Percentiles rank a stretch among this genome's conserved stretches.
Evolutionary conservation across 1,284 basidiomycete genomes (phyloP).

Genomic region (Agroathelia rolfsii): DNA sequence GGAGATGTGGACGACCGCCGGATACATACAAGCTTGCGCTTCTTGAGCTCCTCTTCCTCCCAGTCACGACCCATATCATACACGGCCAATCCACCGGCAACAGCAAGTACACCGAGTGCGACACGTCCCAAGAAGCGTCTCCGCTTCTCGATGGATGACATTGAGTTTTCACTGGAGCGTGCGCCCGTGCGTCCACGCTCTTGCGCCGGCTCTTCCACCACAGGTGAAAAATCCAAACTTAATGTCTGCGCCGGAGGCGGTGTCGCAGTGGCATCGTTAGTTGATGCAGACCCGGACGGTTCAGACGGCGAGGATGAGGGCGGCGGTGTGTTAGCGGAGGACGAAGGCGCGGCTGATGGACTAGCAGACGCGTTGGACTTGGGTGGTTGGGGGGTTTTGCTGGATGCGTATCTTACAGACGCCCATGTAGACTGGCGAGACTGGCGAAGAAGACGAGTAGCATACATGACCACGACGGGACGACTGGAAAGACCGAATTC

Average conservation of each 20-base stretch:
- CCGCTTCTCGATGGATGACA: slow-evolving; percentile 65
- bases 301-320: neutral
- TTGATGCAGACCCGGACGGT: neutral
- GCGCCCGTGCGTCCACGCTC: slow-evolving; percentile 51
- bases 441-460: too few species aligned
- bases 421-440: too few species aligned
- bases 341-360: neutral
- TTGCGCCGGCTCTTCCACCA: slow-evolving; percentile 24
- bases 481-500: too few species aligned
- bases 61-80: slow-evolving; percentile 54
- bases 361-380: neutral
- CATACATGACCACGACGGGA: too few species aligned
- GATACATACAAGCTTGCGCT: slow-evolving; percentile 40
- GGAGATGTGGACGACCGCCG: slow-evolving; percentile 10
- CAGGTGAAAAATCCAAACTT: slow-evolving; percentile 49
- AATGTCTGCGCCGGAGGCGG: slow-evolving; percentile 13
- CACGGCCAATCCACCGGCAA: slow-evolving; percentile 34
- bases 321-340: slow-evolving; percentile 2
- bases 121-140: slow-evolving; percentile 46
- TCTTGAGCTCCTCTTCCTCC: slow-evolving; percentile 43
- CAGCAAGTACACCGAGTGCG: slow-evolving; percentile 41
- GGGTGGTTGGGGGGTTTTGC: neutral
- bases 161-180: slow-evolving; percentile 56
- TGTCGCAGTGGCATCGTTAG: slow-evolving; percentile 4
- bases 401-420: neutral